phyloP scores from a whole-genome alignment of 345 rosid species.

The Populus nigra region DNA sequence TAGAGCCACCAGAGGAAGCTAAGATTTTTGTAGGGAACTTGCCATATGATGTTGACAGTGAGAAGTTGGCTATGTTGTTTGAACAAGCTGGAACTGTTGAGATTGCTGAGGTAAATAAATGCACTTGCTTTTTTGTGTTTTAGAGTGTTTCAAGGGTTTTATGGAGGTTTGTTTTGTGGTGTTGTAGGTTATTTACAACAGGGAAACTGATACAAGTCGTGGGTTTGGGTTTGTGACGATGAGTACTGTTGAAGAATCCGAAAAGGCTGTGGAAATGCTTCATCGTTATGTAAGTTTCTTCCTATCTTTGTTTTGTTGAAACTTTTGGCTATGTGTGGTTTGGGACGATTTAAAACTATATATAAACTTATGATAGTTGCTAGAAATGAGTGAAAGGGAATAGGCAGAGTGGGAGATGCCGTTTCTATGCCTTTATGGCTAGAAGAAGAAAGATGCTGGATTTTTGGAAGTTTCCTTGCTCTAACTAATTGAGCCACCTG shows the following conservation, averaged over 20 bases:
- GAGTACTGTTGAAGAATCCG: conserved; percentile 88
- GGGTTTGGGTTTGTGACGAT: conserved; percentile 94
- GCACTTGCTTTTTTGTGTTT: background rate
- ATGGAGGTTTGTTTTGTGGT: conserved; percentile 1
- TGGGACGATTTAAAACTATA: background rate
- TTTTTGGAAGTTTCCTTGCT: background rate
- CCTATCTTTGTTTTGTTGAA: background rate
- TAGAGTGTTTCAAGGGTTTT: background rate
- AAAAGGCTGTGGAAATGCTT: conserved; percentile 65
- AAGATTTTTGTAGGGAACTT: conserved; percentile 86
- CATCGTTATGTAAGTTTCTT: conserved; percentile 63
- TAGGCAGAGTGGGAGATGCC: background rate
- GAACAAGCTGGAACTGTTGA: conserved; percentile 91
- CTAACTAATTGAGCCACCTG: background rate
- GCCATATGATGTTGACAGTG: conserved; percentile 75
- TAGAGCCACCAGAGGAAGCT: conserved; percentile 75
- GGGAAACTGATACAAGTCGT: conserved; percentile 79
- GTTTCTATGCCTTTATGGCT: background rate
- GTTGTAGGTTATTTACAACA: conserved; percentile 75
- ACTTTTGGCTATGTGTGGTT: background rate
- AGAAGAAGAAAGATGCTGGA: conserved; percentile 2
- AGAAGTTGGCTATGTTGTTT: conserved; percentile 76
- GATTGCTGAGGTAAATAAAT: conserved; percentile 69
- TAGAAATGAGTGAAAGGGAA: background rate
- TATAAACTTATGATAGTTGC: background rate